A percentile compares a stretch with the other conserved stretches of the same genome.
Evolutionary conservation across 139 green algal species (phyloP).

Genomic region (Chlamydomonas incerta): DNA sequence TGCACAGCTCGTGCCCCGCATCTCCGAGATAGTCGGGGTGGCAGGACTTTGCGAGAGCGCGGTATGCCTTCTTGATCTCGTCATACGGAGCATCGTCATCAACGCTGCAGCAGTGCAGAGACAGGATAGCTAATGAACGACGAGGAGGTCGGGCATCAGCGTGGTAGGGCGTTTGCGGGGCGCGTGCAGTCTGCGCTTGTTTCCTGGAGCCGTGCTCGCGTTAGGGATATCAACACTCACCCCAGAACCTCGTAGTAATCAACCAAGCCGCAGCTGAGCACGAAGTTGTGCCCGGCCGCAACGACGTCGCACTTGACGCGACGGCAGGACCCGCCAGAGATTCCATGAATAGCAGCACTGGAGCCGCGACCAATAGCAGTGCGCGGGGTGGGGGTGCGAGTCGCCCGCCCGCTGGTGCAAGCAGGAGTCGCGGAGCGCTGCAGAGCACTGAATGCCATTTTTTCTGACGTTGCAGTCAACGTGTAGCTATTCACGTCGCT

Average conservation of each 20-base stretch:
- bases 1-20: slow-evolving; percentile 85
- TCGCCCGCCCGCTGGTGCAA: no score
- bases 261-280: slow-evolving; percentile 61
- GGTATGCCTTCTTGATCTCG: slow-evolving; percentile 88
- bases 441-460: slow-evolving; percentile 3
- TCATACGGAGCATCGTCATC: slow-evolving; percentile 70
- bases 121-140: no score
- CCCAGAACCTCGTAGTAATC: slow-evolving; percentile 83
- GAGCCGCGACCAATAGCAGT: no score
- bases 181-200: no score
- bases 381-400: no score
- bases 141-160: no score
- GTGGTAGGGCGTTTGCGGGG: not conserved
- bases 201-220: no score
- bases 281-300: not conserved
- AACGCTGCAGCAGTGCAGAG: slow-evolving; percentile 29
- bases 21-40: slow-evolving; percentile 80
- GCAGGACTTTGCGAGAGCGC: slow-evolving; percentile 73
- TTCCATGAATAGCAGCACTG: no score
- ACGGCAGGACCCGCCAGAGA: not conserved
- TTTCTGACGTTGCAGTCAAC: no score
- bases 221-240: not conserved
- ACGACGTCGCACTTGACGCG: not conserved
- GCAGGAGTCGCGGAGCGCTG: not conserved
- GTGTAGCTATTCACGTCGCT: no score